Evolutionary conservation across 768 basidiomycete genomes (phyloP).

Genomic region (Imleria badia): DNA sequence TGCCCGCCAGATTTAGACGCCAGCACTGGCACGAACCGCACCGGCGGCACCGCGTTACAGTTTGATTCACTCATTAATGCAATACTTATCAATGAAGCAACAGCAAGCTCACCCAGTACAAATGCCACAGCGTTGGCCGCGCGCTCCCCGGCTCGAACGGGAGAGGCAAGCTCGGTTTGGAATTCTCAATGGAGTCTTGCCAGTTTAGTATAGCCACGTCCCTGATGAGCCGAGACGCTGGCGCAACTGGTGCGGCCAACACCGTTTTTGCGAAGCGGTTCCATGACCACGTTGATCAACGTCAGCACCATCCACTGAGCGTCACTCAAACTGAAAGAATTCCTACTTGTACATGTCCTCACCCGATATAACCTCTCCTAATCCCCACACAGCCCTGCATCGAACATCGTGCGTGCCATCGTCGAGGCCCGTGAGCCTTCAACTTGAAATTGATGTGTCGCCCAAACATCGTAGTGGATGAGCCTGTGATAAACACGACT

Average conservation of each 20-base stretch:
- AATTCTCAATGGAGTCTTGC: background rate
- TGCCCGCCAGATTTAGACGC: too few relatives aligned
- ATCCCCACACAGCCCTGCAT: too few relatives aligned
- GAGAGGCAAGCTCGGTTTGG: slow-evolving; percentile 3
- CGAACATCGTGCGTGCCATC: too few relatives aligned
- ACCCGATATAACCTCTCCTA: slow-evolving; percentile 1
- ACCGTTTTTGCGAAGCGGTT: background rate
- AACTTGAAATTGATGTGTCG: too few relatives aligned
- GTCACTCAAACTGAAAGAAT: background rate
- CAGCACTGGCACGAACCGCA: too few relatives aligned
- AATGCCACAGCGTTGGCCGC: background rate
- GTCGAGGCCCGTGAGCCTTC: too few relatives aligned
- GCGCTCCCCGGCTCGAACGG: background rate
- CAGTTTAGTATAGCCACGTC: background rate
- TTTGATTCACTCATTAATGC: background rate
- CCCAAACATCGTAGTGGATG: too few relatives aligned
- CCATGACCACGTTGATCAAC: background rate
- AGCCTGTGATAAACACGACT: too few relatives aligned
- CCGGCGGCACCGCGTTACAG: too few relatives aligned
- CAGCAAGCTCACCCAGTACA: slow-evolving; percentile 2
- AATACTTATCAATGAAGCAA: background rate
- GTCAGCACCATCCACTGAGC: background rate
- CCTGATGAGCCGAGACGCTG: background rate
- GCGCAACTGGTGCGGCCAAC: background rate
- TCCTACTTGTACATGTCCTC: background rate